These are phyloP conservation scores for Parachaetomium inaequale DNA, from an alignment of 495 filamentous ascomycete genomes.

Conservation along the genomic window DNA sequence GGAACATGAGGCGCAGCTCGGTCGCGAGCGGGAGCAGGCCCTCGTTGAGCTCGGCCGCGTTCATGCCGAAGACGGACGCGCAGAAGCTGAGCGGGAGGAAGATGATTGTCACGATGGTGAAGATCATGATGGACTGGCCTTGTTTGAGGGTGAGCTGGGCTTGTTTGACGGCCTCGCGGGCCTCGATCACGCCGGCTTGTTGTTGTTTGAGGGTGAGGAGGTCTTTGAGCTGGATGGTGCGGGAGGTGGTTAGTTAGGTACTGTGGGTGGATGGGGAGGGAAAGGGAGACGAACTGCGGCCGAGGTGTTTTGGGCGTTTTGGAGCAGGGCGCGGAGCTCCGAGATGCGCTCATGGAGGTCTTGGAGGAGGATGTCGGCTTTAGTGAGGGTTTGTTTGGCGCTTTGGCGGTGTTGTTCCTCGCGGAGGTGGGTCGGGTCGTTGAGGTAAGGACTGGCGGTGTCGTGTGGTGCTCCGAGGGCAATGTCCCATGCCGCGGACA, in stretches of 20 bases:
- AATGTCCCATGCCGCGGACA: constrained; percentile 13
- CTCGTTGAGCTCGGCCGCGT: constrained; percentile 30
- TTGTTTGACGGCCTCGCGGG: constrained; percentile 54
- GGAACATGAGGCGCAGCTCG: constrained; percentile 36
- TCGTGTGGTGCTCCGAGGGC: not conserved
- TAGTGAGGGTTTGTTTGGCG: constrained; percentile 21
- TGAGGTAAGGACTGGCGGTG: not conserved
- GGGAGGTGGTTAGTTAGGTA: too few relatives aligned
- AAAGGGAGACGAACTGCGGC: constrained; percentile 14
- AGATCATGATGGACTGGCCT: constrained; percentile 59
- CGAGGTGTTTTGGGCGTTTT: constrained; percentile 28
- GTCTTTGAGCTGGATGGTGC: constrained; percentile 45
- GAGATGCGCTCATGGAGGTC: constrained; percentile 23
- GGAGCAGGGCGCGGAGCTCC: constrained; percentile 25
- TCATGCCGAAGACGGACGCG: constrained; percentile 42
- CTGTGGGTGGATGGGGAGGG: not conserved
- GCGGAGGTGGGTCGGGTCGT: not conserved
- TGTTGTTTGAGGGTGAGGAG: constrained; percentile 61
- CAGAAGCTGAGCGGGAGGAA: constrained; percentile 43
- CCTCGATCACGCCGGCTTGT: constrained; percentile 59
- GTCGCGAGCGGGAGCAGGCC: constrained; percentile 21
- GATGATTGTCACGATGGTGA: constrained; percentile 62
- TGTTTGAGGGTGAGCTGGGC: constrained; percentile 58
- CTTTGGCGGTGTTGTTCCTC: constrained; percentile 6
- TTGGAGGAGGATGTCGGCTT: constrained; percentile 23